phyloP scores from a whole-genome alignment of 148 eudicot species.

The Vaccinium corymbosum region DNA sequence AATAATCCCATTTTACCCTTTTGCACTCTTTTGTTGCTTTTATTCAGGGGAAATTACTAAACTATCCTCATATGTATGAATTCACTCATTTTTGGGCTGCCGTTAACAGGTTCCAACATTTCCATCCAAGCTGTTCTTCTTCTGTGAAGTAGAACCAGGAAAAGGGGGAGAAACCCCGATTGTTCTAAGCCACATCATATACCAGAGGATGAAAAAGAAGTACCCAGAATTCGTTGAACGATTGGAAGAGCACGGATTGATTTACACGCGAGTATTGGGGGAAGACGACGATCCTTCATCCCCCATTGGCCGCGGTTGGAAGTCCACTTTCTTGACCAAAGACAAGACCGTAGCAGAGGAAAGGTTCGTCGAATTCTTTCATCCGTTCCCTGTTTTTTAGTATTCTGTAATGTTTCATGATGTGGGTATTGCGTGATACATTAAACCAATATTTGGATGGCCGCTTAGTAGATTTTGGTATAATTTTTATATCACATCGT shows the following conservation, averaged over 20 bases:
- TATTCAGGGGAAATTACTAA: too few species aligned
- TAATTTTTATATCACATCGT: too few species aligned
- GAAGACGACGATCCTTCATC: constrained; percentile 82
- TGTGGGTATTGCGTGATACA: not conserved
- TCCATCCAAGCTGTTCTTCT: constrained; percentile 87
- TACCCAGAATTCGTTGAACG: constrained; percentile 70
- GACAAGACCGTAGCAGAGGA: constrained; percentile 71
- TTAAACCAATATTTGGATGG: not conserved
- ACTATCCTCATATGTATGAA: too few species aligned
- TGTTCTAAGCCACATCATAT: constrained; percentile 82
- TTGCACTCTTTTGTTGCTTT: too few species aligned
- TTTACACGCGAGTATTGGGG: constrained; percentile 75
- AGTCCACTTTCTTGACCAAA: constrained; percentile 70
- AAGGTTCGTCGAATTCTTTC: constrained; percentile 42
- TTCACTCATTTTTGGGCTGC: too few species aligned
- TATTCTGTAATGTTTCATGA: not conserved
- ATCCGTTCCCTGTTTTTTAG: not conserved
- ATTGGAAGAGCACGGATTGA: constrained; percentile 68
- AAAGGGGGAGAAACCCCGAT: constrained; percentile 92
- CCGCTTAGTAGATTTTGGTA: not conserved
- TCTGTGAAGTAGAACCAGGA: constrained; percentile 79
- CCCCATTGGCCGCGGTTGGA: constrained; percentile 91
- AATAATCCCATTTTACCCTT: not conserved
- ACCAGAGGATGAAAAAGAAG: constrained; percentile 70
- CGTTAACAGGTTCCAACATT: constrained; percentile 64